Conservation (phyloP, 1,284 basidiomycete genomes). For the Pulchroboletus neoregius region DNA sequence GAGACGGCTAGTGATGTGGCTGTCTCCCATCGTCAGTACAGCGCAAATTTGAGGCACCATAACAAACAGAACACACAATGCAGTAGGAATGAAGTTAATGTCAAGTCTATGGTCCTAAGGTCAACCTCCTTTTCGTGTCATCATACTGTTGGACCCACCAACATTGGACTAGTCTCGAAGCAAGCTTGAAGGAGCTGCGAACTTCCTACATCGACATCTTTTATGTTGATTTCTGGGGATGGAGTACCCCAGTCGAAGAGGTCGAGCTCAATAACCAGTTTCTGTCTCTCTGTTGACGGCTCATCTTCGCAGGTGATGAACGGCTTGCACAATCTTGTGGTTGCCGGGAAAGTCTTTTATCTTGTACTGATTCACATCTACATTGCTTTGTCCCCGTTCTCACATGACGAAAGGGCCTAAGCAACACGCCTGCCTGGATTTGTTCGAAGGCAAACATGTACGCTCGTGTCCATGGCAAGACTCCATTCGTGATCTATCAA, state of each 20-base stretch:
- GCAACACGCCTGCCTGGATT: conserved; percentile 51
- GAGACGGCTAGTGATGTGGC: not conserved
- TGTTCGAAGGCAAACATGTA: conserved; percentile 51
- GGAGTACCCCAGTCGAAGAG: conserved; percentile 42
- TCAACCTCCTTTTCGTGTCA: not conserved
- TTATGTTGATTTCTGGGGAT: conserved; percentile 47
- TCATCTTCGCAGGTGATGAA: conserved; percentile 33
- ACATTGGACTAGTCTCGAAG: conserved; percentile 24
- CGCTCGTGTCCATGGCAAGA: conserved; percentile 42
- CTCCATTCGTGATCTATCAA: conserved; percentile 54
- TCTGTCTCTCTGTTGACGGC: not conserved
- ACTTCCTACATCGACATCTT: conserved; percentile 41
- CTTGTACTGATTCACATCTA: conserved; percentile 26
- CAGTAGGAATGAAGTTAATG: conserved; percentile 34
- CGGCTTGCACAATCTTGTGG: conserved; percentile 42
- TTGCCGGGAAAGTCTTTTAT: conserved; percentile 44
- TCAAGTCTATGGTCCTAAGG: conserved; percentile 31
- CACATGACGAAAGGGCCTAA: conserved; percentile 27
- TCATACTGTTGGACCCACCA: not conserved
- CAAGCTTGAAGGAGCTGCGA: conserved; percentile 40
- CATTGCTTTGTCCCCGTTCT: conserved; percentile 5
- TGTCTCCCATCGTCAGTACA: conserved; percentile 19
- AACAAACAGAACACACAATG: conserved; percentile 29
- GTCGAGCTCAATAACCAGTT: conserved; percentile 17
- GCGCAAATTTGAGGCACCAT: conserved; percentile 26